Evolutionary conservation across 2,329 filamentous ascomycete genomes (phyloP).

Genomic region (Periconia sp.): DNA sequence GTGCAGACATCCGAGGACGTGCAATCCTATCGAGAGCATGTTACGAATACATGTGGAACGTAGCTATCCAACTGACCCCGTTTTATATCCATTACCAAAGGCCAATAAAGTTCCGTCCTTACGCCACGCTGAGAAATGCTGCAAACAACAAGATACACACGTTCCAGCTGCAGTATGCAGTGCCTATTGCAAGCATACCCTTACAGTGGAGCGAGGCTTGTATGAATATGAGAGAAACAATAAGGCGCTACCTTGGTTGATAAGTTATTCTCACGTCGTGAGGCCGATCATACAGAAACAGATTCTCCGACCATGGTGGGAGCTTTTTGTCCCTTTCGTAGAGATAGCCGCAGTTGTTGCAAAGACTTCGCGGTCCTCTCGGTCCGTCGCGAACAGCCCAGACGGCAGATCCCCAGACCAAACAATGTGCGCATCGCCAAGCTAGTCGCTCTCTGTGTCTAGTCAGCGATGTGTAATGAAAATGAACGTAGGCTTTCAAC

Average conservation of each 20-base stretch:
- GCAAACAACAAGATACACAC: slow-evolving; percentile 7
- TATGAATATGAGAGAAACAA: not conserved
- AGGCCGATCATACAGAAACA: slow-evolving; percentile 57
- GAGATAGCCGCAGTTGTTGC: slow-evolving; percentile 87
- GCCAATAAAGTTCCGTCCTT: slow-evolving; percentile 4
- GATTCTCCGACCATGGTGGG: slow-evolving; percentile 72
- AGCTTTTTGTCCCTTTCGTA: slow-evolving; percentile 86
- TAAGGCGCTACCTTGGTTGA: slow-evolving; percentile 11
- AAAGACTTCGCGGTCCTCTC: slow-evolving; percentile 78
- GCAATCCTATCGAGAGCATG: not conserved
- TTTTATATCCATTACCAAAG: not conserved
- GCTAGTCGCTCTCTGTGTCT: slow-evolving; percentile 66
- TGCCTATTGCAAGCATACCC: not conserved
- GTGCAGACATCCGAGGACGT: not conserved
- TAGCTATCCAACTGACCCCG: not conserved
- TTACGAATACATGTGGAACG: not conserved
- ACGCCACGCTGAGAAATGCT: slow-evolving; percentile 28
- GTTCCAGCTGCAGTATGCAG: not conserved
- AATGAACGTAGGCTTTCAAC: slow-evolving; percentile 11
- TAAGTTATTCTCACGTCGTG: slow-evolving; percentile 26
- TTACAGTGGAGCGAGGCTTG: not conserved
- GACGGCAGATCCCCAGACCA: slow-evolving; percentile 83
- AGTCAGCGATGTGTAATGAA: not conserved
- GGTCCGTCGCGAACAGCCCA: slow-evolving; percentile 96
- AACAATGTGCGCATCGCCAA: slow-evolving; percentile 89